A percentile compares a stretch with the other conserved stretches of the same genome.
Conservation (phyloP, 495 filamentous ascomycete genomes). For the Penicillium robsamsonii region DNA sequence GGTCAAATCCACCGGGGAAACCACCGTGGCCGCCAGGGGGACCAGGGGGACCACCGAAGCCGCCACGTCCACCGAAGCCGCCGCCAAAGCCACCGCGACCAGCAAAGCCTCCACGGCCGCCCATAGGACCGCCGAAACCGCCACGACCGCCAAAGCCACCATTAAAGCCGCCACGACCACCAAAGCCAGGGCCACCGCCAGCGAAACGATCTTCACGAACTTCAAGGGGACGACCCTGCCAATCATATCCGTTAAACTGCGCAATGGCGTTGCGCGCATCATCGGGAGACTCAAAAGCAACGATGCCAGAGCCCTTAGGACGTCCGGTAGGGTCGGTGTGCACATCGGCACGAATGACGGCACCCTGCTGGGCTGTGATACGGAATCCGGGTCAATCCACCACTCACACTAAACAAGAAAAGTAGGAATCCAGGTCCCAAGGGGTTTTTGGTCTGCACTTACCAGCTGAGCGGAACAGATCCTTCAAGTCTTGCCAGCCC, state of each 20-base stretch:
- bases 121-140: slow-evolving; percentile 29
- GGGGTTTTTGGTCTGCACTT: slow-evolving; percentile 40
- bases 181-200: slow-evolving; percentile 49
- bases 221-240: slow-evolving; percentile 91
- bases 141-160: slow-evolving; percentile 51
- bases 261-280: slow-evolving; percentile 94
- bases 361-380: slow-evolving; percentile 65
- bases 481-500: slow-evolving; percentile 99
- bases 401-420: slow-evolving; percentile 15
- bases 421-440: slow-evolving; percentile 15
- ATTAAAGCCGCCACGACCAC: slow-evolving; percentile 47
- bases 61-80: slow-evolving; percentile 29
- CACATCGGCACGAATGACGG: slow-evolving; percentile 93
- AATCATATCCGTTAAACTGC: slow-evolving; percentile 98
- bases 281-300: slow-evolving; percentile 90
- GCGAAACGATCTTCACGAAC: slow-evolving; percentile 97
- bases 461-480: slow-evolving; percentile 98
- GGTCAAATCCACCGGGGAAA: slow-evolving; percentile 41
- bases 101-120: slow-evolving; percentile 22
- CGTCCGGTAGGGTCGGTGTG: slow-evolving; percentile 89
- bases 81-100: slow-evolving; percentile 43
- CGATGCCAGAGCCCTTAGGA: slow-evolving; percentile 92
- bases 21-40: slow-evolving; percentile 22
- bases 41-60: slow-evolving; percentile 31
- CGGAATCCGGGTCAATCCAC: slow-evolving; percentile 33